Conservation (phyloP, 2,329 filamentous ascomycete genomes). For the Microascus cirrosus region DNA sequence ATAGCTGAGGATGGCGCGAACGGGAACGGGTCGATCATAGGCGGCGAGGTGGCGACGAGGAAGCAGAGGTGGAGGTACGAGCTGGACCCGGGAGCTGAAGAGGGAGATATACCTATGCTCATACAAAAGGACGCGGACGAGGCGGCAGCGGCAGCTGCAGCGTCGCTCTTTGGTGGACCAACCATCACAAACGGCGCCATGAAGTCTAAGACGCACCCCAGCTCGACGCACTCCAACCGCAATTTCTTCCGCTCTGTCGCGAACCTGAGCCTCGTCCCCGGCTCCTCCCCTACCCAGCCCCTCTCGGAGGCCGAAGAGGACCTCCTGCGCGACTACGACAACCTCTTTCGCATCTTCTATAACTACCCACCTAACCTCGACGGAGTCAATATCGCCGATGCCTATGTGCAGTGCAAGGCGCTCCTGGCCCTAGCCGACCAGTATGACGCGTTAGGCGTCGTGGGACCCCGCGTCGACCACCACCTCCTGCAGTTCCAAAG, state of each 20-base stretch:
- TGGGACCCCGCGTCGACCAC: slow-evolving; percentile 84
- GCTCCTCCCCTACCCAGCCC: slow-evolving; percentile 21
- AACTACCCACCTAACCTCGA: slow-evolving; percentile 79
- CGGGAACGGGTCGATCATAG: background rate
- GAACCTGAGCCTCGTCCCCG: slow-evolving; percentile 52
- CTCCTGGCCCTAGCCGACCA: slow-evolving; percentile 83
- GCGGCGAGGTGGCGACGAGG: background rate
- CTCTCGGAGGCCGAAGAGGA: slow-evolving; percentile 57
- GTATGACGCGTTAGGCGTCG: slow-evolving; percentile 82
- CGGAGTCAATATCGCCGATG: slow-evolving; percentile 77
- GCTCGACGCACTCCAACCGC: slow-evolving; percentile 11
- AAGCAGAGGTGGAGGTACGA: slow-evolving; percentile 68
- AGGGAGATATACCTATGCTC: slow-evolving; percentile 76
- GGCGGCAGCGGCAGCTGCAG: slow-evolving; percentile 10
- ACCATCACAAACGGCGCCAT: slow-evolving; percentile 14
- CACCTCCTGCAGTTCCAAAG: slow-evolving; percentile 87
- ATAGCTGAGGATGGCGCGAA: background rate
- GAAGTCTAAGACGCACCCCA: slow-evolving; percentile 14
- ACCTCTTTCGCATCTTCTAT: slow-evolving; percentile 92
- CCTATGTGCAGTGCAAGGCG: slow-evolving; percentile 89
- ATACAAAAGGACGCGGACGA: slow-evolving; percentile 57
- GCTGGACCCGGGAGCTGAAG: slow-evolving; percentile 62
- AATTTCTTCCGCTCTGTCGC: slow-evolving; percentile 82
- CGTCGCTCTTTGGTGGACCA: slow-evolving; percentile 43
- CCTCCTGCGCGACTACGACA: slow-evolving; percentile 84